Evolutionary conservation across 2,329 filamentous ascomycete genomes (phyloP).

Genomic region (Ophiostoma sp.): DNA sequence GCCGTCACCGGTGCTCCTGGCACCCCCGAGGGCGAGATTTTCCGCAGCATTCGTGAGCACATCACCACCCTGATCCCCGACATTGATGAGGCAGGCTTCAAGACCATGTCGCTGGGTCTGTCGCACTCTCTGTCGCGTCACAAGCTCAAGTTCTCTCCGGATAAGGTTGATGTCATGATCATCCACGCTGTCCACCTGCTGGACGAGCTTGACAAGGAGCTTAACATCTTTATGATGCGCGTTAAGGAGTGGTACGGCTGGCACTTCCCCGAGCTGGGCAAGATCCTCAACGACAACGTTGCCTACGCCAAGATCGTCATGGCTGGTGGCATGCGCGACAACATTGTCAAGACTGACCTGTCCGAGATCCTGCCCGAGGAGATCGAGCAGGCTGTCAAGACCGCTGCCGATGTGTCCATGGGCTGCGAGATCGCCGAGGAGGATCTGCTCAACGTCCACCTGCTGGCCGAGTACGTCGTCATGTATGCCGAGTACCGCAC

Average conservation of each 20-base stretch:
- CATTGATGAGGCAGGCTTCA: slow-evolving; percentile 75
- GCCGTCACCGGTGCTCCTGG: slow-evolving; percentile 75
- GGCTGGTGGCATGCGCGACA: slow-evolving; percentile 81
- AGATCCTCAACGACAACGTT: slow-evolving; percentile 94
- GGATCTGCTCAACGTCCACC: slow-evolving; percentile 87
- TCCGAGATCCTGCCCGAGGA: slow-evolving; percentile 91
- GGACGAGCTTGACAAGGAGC: slow-evolving; percentile 95
- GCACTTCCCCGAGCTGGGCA: slow-evolving; percentile 98
- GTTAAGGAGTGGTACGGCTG: slow-evolving; percentile 99
- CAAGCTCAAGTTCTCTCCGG: slow-evolving; percentile 96
- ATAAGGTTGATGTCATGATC: slow-evolving; percentile 99
- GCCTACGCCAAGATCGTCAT: slow-evolving; percentile 87
- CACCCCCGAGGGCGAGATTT: slow-evolving; percentile 77
- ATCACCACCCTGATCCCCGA: slow-evolving; percentile 86
- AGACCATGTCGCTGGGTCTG: slow-evolving; percentile 92
- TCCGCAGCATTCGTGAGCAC: slow-evolving; percentile 89
- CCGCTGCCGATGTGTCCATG: slow-evolving; percentile 95
- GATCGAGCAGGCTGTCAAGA: slow-evolving; percentile 85
- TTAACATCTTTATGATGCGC: slow-evolving; percentile 98
- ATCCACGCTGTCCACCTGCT: slow-evolving; percentile 92
- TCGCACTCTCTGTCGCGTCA: slow-evolving; percentile 95
- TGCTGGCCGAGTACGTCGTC: slow-evolving; percentile 89
- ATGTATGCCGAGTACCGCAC: slow-evolving; percentile 84
- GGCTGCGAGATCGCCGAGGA: slow-evolving; percentile 92
- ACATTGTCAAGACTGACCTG: slow-evolving; percentile 70